These are phyloP conservation scores for Garcia nutans DNA, from an alignment of 345 rosid genomes.

Conservation along the genomic window DNA sequence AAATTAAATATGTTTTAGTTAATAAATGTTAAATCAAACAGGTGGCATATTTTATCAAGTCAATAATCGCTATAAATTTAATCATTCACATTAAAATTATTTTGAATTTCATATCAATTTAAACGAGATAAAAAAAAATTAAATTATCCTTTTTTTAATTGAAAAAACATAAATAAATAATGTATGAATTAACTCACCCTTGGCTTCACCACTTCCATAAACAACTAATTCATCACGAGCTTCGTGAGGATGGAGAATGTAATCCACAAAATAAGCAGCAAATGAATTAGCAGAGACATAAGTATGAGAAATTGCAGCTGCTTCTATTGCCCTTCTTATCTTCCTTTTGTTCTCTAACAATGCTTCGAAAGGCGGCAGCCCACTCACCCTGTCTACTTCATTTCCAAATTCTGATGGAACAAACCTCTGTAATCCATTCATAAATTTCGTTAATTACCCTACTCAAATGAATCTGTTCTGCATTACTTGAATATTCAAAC, in stretches of 20 bases:
- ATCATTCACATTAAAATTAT: too few relatives aligned
- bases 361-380: constrained; percentile 29
- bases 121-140: too few relatives aligned
- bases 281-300: constrained; percentile 36
- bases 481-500: too few relatives aligned
- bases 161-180: background rate
- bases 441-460: too few relatives aligned
- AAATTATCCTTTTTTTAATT: background rate
- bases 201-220: constrained; percentile 37
- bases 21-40: too few relatives aligned
- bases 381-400: constrained; percentile 37
- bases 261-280: constrained; percentile 31
- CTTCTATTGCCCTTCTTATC: constrained; percentile 39
- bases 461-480: too few relatives aligned
- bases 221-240: constrained; percentile 16
- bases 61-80: too few relatives aligned
- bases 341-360: constrained; percentile 31
- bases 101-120: too few relatives aligned
- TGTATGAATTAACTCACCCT: constrained; percentile 11
- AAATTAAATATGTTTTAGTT: too few relatives aligned
- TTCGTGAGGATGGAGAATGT: constrained; percentile 25
- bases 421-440: constrained; percentile 27
- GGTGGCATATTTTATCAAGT: too few relatives aligned
- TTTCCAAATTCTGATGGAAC: constrained; percentile 45
- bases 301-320: constrained; percentile 30